Conservation (phyloP, 805 yeast species). For the Starmerella bombicola region DNA sequence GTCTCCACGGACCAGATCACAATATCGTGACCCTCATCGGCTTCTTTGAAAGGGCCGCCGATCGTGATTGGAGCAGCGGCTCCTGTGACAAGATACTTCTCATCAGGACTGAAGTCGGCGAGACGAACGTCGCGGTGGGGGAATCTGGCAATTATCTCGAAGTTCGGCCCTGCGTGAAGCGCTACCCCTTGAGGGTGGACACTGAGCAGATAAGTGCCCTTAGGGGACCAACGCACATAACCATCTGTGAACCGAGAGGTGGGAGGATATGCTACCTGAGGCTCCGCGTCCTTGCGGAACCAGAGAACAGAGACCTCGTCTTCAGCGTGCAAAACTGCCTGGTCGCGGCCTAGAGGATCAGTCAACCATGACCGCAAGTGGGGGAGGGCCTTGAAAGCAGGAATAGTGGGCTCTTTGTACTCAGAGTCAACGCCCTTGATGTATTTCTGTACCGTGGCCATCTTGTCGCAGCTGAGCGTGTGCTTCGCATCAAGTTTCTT, state of each 20-base stretch:
- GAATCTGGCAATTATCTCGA: conserved; percentile 61
- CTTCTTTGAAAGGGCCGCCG: conserved; percentile 69
- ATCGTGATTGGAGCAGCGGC: conserved; percentile 75
- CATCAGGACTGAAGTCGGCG: conserved; percentile 85
- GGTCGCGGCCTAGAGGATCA: conserved; percentile 83
- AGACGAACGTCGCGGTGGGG: conserved; percentile 81
- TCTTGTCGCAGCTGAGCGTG: conserved; percentile 68
- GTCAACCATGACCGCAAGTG: conserved; percentile 84
- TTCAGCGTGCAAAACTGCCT: conserved; percentile 64
- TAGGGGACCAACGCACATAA: conserved; percentile 82
- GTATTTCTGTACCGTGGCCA: conserved; percentile 31
- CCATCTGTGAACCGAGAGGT: conserved; percentile 79
- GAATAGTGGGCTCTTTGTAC: conserved; percentile 58
- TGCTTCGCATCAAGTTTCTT: conserved; percentile 91
- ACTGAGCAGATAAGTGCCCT: conserved; percentile 77
- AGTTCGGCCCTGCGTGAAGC: conserved; percentile 86
- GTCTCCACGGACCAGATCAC: conserved; percentile 86
- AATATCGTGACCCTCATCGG: conserved; percentile 83
- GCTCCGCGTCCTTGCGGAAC: conserved; percentile 60
- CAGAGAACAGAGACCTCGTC: conserved; percentile 77
- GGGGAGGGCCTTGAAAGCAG: conserved; percentile 63
- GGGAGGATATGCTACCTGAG: conserved; percentile 57
- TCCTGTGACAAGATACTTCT: conserved; percentile 77
- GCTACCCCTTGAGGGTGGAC: conserved; percentile 91
- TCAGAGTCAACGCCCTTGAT: conserved; percentile 36